These are phyloP conservation scores for Emericellopsis terricola DNA, from an alignment of 495 filamentous ascomycete species.

Conservation along the genomic window DNA sequence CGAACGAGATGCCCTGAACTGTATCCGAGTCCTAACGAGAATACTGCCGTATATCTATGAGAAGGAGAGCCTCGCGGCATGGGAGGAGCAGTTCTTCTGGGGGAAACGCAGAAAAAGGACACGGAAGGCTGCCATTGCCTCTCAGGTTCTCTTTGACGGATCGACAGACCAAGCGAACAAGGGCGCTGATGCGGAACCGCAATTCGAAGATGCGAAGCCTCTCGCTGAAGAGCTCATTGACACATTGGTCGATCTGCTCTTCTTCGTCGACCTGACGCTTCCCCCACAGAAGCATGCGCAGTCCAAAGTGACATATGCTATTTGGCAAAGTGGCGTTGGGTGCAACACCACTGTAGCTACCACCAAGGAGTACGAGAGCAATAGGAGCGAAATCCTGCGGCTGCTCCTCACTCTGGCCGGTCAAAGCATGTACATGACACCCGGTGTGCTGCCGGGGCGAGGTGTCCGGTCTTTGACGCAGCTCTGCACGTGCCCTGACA, in stretches of 20 bases:
- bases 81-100: constrained; percentile 95
- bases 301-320: constrained; percentile 75
- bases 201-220: constrained; percentile 65
- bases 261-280: constrained; percentile 79
- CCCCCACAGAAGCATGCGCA: constrained; percentile 46
- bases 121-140: constrained; percentile 31
- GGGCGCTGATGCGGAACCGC: constrained; percentile 26
- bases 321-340: constrained; percentile 96
- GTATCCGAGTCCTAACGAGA: constrained; percentile 79
- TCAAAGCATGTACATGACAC: constrained; percentile 84
- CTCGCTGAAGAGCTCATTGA: constrained; percentile 90
- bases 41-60: constrained; percentile 89
- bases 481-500: constrained; percentile 65
- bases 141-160: constrained; percentile 79
- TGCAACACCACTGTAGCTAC: constrained; percentile 81
- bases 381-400: constrained; percentile 77
- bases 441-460: constrained; percentile 65
- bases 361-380: constrained; percentile 78
- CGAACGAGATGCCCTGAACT: constrained; percentile 80
- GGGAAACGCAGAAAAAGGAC: constrained; percentile 44
- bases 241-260: constrained; percentile 73
- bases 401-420: constrained; percentile 71
- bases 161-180: constrained; percentile 31
- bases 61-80: constrained; percentile 63
- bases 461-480: constrained; percentile 82